Base-by-base conservation (phyloP, 805 yeast species). In the Starmerella geochares region DNA sequence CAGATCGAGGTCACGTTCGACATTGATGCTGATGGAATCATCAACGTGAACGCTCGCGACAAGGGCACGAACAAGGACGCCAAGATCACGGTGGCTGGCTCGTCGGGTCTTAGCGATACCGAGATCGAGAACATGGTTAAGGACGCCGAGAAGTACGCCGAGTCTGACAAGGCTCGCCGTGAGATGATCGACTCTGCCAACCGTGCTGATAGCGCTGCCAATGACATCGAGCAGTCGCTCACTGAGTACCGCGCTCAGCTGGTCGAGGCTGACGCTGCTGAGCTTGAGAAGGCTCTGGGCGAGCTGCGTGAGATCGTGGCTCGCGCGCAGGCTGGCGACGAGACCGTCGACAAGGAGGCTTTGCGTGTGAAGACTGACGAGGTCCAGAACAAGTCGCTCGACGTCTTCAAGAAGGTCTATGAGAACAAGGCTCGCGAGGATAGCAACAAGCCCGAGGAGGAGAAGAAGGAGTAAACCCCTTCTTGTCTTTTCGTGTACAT, bases 21-120 rank as follows among this genome's bases (percentile, higher is more conserved):
- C 72, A 84, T 87, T 67, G 96, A 87, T 70, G 94, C 96, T 58
- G 96, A 87, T 71, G 96, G 96, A 65, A 88, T 87, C 68, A 86
- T 87, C 75, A 88, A 87, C 76, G 96, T 87, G 52, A 80, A 86
- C 68, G 96, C 96, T 49, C 80, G 81, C 63, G 96, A 87, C 74
- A 84, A 86, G 77, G 92, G 88, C 58, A 80, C 94, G 58, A 85
- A 83, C 75, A 87, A 87, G 78, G 88, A 84, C 60, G 87, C 95
- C 51, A 85, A 95, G 54, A 88, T 87, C 71, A 87, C 96, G 46
- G 96, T 87, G 58, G 95, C 95, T 59, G 96, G 95, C 60, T 84
- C 95, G 51, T 85, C 95, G 42, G 96, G 96, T 70, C 74, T 87
- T 67, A 80, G 88, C 58, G 92, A 86, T 64, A 66, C 83, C 53